phyloP scores from a whole-genome alignment of 768 basidiomycete species.

The Pleurotus pulmonarius region DNA sequence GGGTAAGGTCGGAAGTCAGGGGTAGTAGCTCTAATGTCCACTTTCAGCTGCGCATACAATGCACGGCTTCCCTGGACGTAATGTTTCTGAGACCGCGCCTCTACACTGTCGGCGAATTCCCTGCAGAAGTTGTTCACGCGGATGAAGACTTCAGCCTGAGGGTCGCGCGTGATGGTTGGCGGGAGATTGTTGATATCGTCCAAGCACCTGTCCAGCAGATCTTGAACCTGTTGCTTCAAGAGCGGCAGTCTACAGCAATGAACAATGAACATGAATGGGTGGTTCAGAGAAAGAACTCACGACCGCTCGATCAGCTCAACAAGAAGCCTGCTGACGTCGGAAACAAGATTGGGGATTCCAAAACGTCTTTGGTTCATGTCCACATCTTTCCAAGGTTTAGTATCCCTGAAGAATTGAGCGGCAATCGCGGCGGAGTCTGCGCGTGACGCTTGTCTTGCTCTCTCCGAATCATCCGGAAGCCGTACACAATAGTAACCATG shows the following conservation, averaged over 20 bases:
- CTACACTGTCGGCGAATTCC: slow-evolving; percentile 22
- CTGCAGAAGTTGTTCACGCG: slow-evolving; percentile 41
- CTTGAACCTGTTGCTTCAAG: slow-evolving; percentile 35
- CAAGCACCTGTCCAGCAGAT: slow-evolving; percentile 30
- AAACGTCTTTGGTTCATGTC: slow-evolving; percentile 39
- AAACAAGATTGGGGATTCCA: slow-evolving; percentile 52
- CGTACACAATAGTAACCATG: slow-evolving; percentile 68
- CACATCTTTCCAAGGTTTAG: slow-evolving; percentile 51
- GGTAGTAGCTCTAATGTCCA: slow-evolving; percentile 24
- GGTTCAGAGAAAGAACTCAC: slow-evolving; percentile 28
- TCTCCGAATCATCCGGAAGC: slow-evolving; percentile 57
- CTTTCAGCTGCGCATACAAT: slow-evolving; percentile 25
- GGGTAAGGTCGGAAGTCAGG: slow-evolving; percentile 30
- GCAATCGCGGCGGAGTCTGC: slow-evolving; percentile 33
- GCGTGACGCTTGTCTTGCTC: slow-evolving; percentile 31
- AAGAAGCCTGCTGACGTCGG: slow-evolving; percentile 48
- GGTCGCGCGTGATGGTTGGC: slow-evolving; percentile 27
- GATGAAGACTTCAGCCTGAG: slow-evolving; percentile 40
- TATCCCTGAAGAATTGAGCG: slow-evolving; percentile 41
- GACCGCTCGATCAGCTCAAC: slow-evolving; percentile 46
- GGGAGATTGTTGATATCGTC: slow-evolving; percentile 38
- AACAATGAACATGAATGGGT: not conserved
- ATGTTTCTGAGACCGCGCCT: slow-evolving; percentile 15
- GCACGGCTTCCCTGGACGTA: slow-evolving; percentile 27
- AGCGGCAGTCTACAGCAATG: slow-evolving; percentile 38